These are phyloP conservation scores for Phanerochaete sordida DNA, from an alignment of 768 basidiomycete species.

Conservation along the genomic window DNA sequence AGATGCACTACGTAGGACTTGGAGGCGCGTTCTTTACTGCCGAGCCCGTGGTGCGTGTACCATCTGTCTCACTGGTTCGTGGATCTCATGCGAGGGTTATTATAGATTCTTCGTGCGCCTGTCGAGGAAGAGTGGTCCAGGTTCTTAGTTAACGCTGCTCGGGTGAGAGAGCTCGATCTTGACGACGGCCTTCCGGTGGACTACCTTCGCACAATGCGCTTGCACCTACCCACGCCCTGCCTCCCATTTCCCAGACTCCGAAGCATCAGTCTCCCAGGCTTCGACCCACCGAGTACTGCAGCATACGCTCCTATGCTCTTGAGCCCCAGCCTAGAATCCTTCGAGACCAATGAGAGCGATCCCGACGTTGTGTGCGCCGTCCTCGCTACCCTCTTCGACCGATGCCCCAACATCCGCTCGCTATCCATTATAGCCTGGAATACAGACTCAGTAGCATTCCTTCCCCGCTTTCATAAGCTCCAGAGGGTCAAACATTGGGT, in stretches of 20 bases:
- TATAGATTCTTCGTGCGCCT: background rate
- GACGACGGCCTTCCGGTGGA: background rate
- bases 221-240: background rate
- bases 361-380: background rate
- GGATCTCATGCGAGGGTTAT: background rate
- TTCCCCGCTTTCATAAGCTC: background rate
- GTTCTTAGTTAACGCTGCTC: background rate
- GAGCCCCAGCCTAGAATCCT: background rate
- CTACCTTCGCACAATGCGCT: background rate
- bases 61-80: background rate
- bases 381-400: background rate
- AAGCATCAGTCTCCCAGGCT: background rate
- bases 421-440: background rate
- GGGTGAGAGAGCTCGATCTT: background rate
- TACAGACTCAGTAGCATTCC: no score
- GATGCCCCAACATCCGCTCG: background rate
- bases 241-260: background rate
- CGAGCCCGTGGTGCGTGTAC: background rate
- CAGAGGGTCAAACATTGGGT: background rate
- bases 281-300: background rate
- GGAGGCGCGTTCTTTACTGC: no score
- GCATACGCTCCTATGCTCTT: background rate
- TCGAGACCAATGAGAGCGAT: background rate
- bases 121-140: background rate
- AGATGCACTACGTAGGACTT: background rate